phyloP scores from a whole-genome alignment of 1,284 basidiomycete genomes.

The Vanrija humicola region DNA sequence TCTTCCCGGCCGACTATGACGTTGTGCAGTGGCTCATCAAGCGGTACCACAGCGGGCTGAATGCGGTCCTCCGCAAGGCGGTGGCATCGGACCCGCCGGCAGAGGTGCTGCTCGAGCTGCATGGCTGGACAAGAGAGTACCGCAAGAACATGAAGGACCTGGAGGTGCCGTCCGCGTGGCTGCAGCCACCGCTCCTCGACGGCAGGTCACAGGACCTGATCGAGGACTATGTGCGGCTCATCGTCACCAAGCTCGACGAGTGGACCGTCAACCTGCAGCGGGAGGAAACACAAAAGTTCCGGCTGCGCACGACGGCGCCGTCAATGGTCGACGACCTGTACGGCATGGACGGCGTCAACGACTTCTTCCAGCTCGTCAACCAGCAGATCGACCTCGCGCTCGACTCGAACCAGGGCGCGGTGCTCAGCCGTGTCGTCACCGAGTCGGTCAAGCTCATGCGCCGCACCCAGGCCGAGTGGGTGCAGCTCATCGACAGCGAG shows the following conservation, averaged over 20 bases:
- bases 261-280: conserved; percentile 94
- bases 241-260: conserved; percentile 93
- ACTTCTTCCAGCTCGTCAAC: conserved; percentile 97
- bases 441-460: conserved; percentile 89
- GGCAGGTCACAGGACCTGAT: conserved; percentile 91
- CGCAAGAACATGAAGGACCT: conserved; percentile 92
- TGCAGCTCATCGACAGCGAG: conserved; percentile 75
- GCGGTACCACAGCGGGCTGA: conserved; percentile 88
- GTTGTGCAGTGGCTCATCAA: conserved; percentile 79
- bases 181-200: conserved; percentile 85
- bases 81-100: conserved; percentile 78
- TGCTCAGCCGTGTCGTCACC: conserved; percentile 83
- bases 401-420: conserved; percentile 91
- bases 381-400: conserved; percentile 93
- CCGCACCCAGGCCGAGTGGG: conserved; percentile 84
- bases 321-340: conserved; percentile 84
- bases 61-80: conserved; percentile 67
- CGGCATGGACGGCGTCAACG: conserved; percentile 85
- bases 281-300: conserved; percentile 83
- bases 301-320: conserved; percentile 74
- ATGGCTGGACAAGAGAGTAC: conserved; percentile 94
- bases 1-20: conserved; percentile 90
- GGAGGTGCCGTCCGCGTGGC: conserved; percentile 69
- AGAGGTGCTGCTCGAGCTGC: conserved; percentile 75
- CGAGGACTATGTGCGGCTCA: conserved; percentile 91